Base-by-base conservation (phyloP, 768 basidiomycete genomes). In the Tylopilus plumbeoviolaceoides region DNA sequence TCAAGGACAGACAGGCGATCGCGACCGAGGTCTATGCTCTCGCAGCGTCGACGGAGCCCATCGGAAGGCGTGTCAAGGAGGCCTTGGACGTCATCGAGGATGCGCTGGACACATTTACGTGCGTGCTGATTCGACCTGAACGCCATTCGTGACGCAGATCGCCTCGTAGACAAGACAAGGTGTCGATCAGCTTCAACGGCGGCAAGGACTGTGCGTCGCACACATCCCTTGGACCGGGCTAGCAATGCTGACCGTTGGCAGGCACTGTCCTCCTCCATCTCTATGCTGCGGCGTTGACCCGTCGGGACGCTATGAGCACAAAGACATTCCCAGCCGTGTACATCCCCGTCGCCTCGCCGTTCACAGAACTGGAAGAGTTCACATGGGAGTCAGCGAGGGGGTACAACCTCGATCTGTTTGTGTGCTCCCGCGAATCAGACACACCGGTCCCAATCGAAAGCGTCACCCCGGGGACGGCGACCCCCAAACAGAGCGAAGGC, bases 211-310 rank as follows among this genome's bases (percentile, higher is more conserved):
- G 97, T 95, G 63, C 61, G 85, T 75, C 14, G 25, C 14, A n/a
- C 21, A 7, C 28, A 9, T 28, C 28, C 44, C 43, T 30, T 25
- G 25, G 4, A 31, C 11, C 9, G 10, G 14, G 33, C 36, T 25
- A 21, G n/a, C n/a, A n/a, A n/a, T 30, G 38, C 48, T 59, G 11
- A 60, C 38, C 8, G 50, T 53, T 43, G 48, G 44, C 63, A 98
- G 94, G 94, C 65, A 98, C 95, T 5, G 93, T 97, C n/a, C 79
- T 98, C 23, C 75, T 98, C 11, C 94, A 97, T 66, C 81, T 98
- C 31, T 87, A 87, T 51, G 87, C 85, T 6, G 91, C 84, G 0
- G 85, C 81, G 7, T 70, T 95, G 20, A 82, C 81, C 20, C 76
- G 75, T 36, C 59, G 71, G 50, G 33, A 70, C 9, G 57, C 64